A percentile compares a stretch with the other conserved stretches of the same genome.
phyloP scores from a whole-genome alignment of 2,329 filamentous ascomycete species.

The Neonectria hederae region DNA sequence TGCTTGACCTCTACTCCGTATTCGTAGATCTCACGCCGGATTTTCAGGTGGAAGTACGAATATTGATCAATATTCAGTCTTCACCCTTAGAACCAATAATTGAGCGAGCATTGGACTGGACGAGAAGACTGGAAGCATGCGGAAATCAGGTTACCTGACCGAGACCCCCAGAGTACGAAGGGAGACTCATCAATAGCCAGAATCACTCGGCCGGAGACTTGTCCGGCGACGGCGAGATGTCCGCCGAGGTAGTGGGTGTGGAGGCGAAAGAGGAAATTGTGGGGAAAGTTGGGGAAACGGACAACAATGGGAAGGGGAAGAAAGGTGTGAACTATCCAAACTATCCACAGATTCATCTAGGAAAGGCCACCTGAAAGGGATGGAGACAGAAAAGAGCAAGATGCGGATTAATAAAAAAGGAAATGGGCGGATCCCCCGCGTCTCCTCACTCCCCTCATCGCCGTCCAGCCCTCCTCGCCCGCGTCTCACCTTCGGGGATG shows the following conservation, averaged over 20 bases:
- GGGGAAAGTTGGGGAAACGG: constrained; percentile 25
- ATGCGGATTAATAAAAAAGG: background rate
- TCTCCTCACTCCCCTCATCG: background rate
- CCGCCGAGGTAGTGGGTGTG: constrained; percentile 18
- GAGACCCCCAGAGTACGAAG: background rate
- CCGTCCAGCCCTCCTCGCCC: background rate
- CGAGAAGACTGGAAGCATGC: background rate
- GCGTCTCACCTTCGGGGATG: constrained; percentile 23
- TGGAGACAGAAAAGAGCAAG: background rate
- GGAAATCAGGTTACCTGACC: constrained; percentile 16
- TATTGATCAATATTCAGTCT: background rate
- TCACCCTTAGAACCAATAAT: background rate
- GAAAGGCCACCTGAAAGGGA: background rate
- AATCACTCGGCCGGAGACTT: constrained; percentile 16
- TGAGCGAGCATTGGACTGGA: background rate
- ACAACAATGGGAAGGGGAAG: background rate
- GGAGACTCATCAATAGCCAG: background rate
- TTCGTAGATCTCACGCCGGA: background rate
- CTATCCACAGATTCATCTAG: background rate
- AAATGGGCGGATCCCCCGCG: background rate
- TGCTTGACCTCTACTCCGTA: background rate
- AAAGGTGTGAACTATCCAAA: background rate
- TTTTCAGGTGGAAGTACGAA: background rate
- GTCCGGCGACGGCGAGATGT: constrained; percentile 25
- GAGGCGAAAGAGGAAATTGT: constrained; percentile 15